Conservation (phyloP, 768 basidiomycete species). For the Pleurotus tuoliensis region DNA sequence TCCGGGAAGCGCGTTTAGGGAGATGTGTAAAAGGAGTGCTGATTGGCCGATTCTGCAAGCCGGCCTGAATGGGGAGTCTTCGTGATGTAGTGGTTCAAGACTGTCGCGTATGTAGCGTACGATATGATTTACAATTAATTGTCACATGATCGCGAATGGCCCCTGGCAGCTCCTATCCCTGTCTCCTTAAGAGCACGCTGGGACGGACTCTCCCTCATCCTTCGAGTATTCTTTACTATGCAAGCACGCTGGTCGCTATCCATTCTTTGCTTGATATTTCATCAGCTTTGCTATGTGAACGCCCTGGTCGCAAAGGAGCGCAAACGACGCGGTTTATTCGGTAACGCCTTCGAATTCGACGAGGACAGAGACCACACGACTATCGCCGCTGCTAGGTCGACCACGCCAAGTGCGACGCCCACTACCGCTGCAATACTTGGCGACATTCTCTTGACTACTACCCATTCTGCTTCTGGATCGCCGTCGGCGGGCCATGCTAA, state of each 20-base stretch:
- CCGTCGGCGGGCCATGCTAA: not conserved
- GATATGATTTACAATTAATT: not conserved
- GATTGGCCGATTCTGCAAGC: slow-evolving; percentile 42
- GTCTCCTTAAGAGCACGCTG: too few species aligned
- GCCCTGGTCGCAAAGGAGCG: not conserved
- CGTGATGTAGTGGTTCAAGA: too few species aligned
- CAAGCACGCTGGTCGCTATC: not conserved
- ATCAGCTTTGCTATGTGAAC: not conserved
- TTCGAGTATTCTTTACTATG: not conserved
- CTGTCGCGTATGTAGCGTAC: too few species aligned
- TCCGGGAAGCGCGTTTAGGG: slow-evolving; percentile 56
- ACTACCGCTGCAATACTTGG: not conserved
- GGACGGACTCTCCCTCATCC: not conserved
- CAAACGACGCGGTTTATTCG: slow-evolving; percentile 1
- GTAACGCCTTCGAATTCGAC: not conserved
- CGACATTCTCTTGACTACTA: not conserved
- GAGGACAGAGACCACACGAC: not conserved
- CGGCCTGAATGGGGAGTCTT: not conserved
- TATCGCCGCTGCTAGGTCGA: not conserved
- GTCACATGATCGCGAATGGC: not conserved
- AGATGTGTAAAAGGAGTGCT: slow-evolving; percentile 63
- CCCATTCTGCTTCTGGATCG: not conserved
- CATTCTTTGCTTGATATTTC: slow-evolving; percentile 5
- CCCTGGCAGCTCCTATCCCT: too few species aligned
- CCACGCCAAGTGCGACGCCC: not conserved